Evolutionary conservation across 1,284 basidiomycete species (phyloP).

Genomic region (Cryptococcus jaspeensis): DNA sequence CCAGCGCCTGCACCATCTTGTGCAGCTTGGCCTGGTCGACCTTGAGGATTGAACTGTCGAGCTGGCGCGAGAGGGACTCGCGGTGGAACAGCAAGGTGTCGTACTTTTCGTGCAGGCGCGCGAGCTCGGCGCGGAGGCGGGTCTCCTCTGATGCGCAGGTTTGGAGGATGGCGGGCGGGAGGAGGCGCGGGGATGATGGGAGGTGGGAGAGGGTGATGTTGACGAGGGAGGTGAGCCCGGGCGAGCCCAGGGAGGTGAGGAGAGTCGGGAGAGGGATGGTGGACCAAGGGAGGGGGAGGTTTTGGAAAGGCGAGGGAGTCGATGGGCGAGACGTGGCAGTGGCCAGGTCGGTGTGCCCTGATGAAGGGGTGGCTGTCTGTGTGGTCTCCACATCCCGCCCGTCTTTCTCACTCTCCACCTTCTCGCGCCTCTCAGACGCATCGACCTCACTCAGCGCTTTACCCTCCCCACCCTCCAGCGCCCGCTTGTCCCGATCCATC

Average conservation of each 20-base stretch:
- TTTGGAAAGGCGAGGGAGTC: conserved; percentile 6
- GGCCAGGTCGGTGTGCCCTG: not conserved
- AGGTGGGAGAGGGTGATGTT: not conserved
- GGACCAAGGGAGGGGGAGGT: conserved; percentile 24
- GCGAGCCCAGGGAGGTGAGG: not conserved
- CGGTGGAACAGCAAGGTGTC: conserved; percentile 9
- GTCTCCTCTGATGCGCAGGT: conserved; percentile 9
- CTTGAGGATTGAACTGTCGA: conserved; percentile 3
- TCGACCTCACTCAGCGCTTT: not conserved
- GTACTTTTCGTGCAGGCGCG: conserved; percentile 16
- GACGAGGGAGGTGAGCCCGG: conserved; percentile 4
- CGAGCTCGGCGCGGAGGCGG: conserved; percentile 15
- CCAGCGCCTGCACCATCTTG: conserved; percentile 10
- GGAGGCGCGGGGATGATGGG: conserved; percentile 1
- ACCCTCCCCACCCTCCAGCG: not conserved
- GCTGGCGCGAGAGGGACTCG: conserved; percentile 5
- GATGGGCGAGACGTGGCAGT: not conserved
- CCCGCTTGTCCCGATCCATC: not conserved
- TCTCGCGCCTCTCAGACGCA: not conserved
- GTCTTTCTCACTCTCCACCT: not conserved
- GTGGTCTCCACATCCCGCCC: too few species aligned
- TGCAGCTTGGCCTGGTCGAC: conserved; percentile 1
- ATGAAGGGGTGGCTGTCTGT: conserved; percentile 2
- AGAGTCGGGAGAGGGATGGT: conserved; percentile 8
- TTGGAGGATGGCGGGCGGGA: conserved; percentile 10